Conservation (phyloP, 345 rosid species). For the Boechera stricta region DNA sequence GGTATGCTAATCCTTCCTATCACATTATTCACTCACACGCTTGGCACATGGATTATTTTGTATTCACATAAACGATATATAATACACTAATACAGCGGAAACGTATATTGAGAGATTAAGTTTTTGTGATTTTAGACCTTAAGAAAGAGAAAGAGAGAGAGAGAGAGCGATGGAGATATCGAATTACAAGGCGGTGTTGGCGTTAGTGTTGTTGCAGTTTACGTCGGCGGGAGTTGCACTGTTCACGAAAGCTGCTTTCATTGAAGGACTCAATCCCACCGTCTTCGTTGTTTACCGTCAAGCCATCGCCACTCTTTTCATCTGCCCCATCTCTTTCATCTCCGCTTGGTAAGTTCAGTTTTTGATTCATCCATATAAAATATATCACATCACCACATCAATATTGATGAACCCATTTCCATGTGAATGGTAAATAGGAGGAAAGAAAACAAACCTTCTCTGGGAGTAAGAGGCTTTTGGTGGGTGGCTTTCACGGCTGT, state of each 20-base stretch:
- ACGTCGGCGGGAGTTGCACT: slow-evolving; percentile 47
- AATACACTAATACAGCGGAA: background rate
- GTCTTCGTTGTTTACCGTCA: slow-evolving; percentile 55
- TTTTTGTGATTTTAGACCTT: background rate
- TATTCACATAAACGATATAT: slow-evolving; percentile 8
- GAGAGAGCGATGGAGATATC: slow-evolving; percentile 21
- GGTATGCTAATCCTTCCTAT: slow-evolving; percentile 13
- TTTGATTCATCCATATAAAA: background rate
- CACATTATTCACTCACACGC: slow-evolving; percentile 27
- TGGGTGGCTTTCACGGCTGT: slow-evolving; percentile 52
- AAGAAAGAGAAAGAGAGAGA: background rate
- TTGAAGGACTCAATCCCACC: slow-evolving; percentile 49
- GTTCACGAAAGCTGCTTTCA: slow-evolving; percentile 47
- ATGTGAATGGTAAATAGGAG: slow-evolving; percentile 26
- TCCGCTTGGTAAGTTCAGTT: slow-evolving; percentile 37
- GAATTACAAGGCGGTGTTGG: slow-evolving; percentile 47
- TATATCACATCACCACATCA: background rate
- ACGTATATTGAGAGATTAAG: background rate
- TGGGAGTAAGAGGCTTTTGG: slow-evolving; percentile 45
- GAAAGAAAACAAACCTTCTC: slow-evolving; percentile 41
- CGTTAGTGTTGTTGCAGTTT: slow-evolving; percentile 45
- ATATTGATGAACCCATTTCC: slow-evolving; percentile 15
- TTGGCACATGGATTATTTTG: slow-evolving; percentile 21
- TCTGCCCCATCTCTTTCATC: slow-evolving; percentile 48
- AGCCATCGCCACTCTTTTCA: slow-evolving; percentile 52